These are phyloP conservation scores for Colletotrichum tropicale DNA, from an alignment of 2,329 filamentous ascomycete genomes.

Conservation along the genomic window DNA sequence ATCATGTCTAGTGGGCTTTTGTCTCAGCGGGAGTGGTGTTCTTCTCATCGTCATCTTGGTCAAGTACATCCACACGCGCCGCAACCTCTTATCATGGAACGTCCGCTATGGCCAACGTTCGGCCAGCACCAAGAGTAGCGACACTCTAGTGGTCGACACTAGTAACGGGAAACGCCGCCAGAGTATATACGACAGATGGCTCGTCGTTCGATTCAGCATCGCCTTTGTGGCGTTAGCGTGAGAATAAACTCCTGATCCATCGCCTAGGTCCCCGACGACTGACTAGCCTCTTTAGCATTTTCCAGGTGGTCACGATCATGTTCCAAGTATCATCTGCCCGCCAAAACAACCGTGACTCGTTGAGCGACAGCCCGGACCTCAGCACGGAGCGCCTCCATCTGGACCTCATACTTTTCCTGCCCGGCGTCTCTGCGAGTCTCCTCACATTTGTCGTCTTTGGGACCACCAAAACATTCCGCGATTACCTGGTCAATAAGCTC, in stretches of 20 bases:
- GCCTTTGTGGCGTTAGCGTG: constrained; percentile 45
- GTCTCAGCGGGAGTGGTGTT: constrained; percentile 37
- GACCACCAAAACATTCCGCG: constrained; percentile 27
- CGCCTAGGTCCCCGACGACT: background rate
- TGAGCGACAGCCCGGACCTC: constrained; percentile 34
- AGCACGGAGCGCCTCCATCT: constrained; percentile 23
- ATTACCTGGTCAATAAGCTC: constrained; percentile 23
- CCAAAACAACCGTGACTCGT: constrained; percentile 32
- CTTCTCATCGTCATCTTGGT: constrained; percentile 42
- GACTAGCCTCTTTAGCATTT: constrained; percentile 27
- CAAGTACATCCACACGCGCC: constrained; percentile 43
- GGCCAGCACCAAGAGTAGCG: constrained; percentile 7
- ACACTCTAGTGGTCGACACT: constrained; percentile 7
- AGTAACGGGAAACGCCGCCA: constrained; percentile 8
- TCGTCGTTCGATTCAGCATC: constrained; percentile 48
- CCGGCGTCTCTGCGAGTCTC: constrained; percentile 27
- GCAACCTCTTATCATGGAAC: constrained; percentile 33
- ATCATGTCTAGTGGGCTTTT: constrained; percentile 37
- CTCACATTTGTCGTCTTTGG: constrained; percentile 28
- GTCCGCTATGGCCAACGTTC: constrained; percentile 32
- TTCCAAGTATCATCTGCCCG: constrained; percentile 37
- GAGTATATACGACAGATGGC: constrained; percentile 49
- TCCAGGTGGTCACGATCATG: constrained; percentile 41
- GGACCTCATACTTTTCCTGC: constrained; percentile 27
- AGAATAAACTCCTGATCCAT: constrained; percentile 5